Conservation (phyloP, 345 rosid genomes). For the Laguncularia racemosa region DNA sequence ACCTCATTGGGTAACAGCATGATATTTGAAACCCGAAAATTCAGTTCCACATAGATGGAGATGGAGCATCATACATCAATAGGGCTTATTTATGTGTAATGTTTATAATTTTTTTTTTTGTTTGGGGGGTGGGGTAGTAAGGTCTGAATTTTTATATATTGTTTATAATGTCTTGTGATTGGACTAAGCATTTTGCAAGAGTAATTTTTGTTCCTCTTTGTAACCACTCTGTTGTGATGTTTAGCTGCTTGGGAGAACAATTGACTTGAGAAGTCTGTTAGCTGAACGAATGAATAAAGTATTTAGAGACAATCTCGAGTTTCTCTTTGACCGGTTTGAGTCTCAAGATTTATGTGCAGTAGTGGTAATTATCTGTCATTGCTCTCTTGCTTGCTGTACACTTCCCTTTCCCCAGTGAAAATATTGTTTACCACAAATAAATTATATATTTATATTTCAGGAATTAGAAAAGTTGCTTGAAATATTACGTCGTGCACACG, state of each 20-base stretch:
- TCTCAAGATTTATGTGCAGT: slow-evolving; percentile 93
- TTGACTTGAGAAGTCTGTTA: slow-evolving; percentile 84
- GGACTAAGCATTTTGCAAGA: too few species aligned
- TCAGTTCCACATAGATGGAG: too few species aligned
- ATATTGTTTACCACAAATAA: neutral
- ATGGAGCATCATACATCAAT: too few species aligned
- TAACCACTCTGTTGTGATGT: slow-evolving; percentile 9
- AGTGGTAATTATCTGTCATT: slow-evolving; percentile 43
- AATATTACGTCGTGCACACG: slow-evolving; percentile 68
- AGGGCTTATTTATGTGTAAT: too few species aligned
- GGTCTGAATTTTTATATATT: too few species aligned
- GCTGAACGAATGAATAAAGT: slow-evolving; percentile 84
- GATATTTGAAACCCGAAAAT: too few species aligned
- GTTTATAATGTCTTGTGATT: too few species aligned
- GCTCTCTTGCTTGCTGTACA: neutral
- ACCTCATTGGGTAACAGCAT: too few species aligned
- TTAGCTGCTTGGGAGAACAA: slow-evolving; percentile 91
- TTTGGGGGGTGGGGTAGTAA: too few species aligned
- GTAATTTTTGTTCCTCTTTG: neutral
- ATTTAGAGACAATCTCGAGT: slow-evolving; percentile 95
- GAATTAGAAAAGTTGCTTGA: slow-evolving; percentile 84
- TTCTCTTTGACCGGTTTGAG: slow-evolving; percentile 92
- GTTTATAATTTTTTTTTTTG: too few species aligned
- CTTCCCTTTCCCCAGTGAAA: neutral
- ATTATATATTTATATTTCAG: slow-evolving; percentile 35